Base-by-base conservation (phyloP, 768 basidiomycete species). In the Asterophora parasitica region DNA sequence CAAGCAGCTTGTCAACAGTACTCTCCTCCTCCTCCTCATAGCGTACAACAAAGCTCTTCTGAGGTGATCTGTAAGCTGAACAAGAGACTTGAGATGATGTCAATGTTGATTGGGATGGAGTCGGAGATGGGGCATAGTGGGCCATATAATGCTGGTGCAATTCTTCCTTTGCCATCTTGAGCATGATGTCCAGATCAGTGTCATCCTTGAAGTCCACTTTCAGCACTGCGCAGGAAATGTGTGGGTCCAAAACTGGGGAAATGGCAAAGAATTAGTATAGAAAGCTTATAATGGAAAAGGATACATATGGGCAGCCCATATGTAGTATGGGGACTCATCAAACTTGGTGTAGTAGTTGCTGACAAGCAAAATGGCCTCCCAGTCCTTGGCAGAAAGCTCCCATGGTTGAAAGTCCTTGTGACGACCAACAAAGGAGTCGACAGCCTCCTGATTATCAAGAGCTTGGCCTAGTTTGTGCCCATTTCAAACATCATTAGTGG, bases 181-280 rank as follows among this genome's bases (percentile, higher is more conserved):
- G 53, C 12, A 46, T 45, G 0, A 23, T 19, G 30, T 67, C 58
- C n/a, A n/a, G n/a, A 20, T 43, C 26, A 1, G 26, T 46, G 41
- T 49, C n/a, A n/a, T n/a, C n/a, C n/a, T n/a, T n/a, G n/a, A n/a
- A 63, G 27, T 67, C 65, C 9, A 43, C 41, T 17, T 48, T 47
- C 8, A 66, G 28, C 1, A 54, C 52, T 7, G 53, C 47, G 38
- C 61, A 62, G 19, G 51, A 49, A 17, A 69, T 62, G 2, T 60
- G 48, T 28, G 65, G 66, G 40, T 69, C 64, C 28, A 68, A 58
- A 5, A 69, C 67, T 69, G 44, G 4, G 39, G 23, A n/a, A n/a
- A n/a, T n/a, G n/a, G n/a, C n/a, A 38, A 19, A 17, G 33, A 39
- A 50, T 37, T 23, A 17, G 43, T 26, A 26, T 20, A 16, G 33